Base-by-base conservation (phyloP, 192 early-diverging fungal species). In the Coemansia sp. region DNA sequence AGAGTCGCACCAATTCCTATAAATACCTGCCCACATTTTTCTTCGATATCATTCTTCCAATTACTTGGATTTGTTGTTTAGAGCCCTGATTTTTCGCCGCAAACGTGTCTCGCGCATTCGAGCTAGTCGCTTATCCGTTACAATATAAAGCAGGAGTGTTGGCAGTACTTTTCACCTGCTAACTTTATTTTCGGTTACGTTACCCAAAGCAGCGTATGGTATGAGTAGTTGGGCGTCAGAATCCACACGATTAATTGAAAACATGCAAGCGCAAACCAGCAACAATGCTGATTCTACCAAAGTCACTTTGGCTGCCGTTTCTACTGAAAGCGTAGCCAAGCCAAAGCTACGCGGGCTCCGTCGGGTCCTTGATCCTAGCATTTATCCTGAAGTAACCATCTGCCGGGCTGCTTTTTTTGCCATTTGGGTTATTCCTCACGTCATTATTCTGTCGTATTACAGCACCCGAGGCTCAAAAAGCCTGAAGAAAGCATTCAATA, bases 341-440 rank as follows among this genome's bases (percentile, higher is more conserved):
- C 48, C 48, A 49, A 18, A 18, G 48, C n/a, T 18, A 8, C 3
- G 8, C 8, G n/a, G n/a, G 18, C 48, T 49, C 48, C n/a, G n/a
- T 2, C 8, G 60, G 2, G 12, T 64, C n/a, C 16, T 69, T 13
- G 64, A 66, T 26, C 67, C 76, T 0, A 64, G 60, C 6, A 55
- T 52, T 7, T 73, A 71, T 29, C 78, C 78, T 16, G 78, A 81
- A 59, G 59, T 81, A 39, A 75, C 78, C 10, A 65, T 81, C 41
- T 57, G 69, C n/a, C 45, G 78, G 14, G 20, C 62, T 0, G 49
- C 55, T 5, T 74, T 81, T 57, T 75, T 81, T 39, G 57, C 61
- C 14, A 61, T 71, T 32, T 81, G 78, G 78, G 56, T 62, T 2
- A 63, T 69, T 18, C 65, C 66, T 8, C 78, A 81, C 39, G 62